A percentile compares a stretch with the other conserved stretches of the same genome.
phyloP scores from a whole-genome alignment of 768 basidiomycete genomes.

The Trametes meyenii region DNA sequence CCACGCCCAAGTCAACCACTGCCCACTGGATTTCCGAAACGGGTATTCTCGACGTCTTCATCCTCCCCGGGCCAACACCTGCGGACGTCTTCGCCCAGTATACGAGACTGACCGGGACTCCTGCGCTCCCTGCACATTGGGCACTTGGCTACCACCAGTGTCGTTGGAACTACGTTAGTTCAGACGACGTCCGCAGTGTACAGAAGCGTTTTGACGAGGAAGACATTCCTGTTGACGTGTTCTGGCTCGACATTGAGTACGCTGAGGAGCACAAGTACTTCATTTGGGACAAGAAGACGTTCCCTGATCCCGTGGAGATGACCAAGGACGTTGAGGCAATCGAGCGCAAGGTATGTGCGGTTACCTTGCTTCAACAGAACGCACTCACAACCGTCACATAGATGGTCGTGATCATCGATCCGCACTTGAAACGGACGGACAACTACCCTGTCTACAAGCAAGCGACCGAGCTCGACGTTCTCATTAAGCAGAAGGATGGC shows the following conservation, averaged over 20 bases:
- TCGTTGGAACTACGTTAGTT: conserved; percentile 96
- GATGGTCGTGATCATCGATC: conserved; percentile 99
- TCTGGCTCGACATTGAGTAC: conserved; percentile 98
- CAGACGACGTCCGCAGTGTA: conserved; percentile 83
- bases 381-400: conserved; percentile 35
- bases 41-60: conserved; percentile 91
- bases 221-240: conserved; percentile 93
- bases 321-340: conserved; percentile 81
- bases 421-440: conserved; percentile 85
- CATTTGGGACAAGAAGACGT: conserved; percentile 90
- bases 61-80: conserved; percentile 90
- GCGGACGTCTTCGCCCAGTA: conserved; percentile 86
- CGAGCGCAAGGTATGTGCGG: conserved; percentile 72
- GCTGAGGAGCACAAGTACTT: conserved; percentile 94
- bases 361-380: neutral
- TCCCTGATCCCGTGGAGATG: conserved; percentile 96
- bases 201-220: conserved; percentile 90
- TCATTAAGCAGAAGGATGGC: conserved; percentile 82
- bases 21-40: conserved; percentile 99
- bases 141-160: conserved; percentile 96
- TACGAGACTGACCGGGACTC: conserved; percentile 78
- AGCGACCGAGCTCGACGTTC: conserved; percentile 78
- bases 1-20: conserved; percentile 65
- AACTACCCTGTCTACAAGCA: conserved; percentile 84
- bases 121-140: conserved; percentile 89